Evolutionary conservation across 2,329 filamentous ascomycete species (phyloP).

Genomic region (Sporothrix protearum): DNA sequence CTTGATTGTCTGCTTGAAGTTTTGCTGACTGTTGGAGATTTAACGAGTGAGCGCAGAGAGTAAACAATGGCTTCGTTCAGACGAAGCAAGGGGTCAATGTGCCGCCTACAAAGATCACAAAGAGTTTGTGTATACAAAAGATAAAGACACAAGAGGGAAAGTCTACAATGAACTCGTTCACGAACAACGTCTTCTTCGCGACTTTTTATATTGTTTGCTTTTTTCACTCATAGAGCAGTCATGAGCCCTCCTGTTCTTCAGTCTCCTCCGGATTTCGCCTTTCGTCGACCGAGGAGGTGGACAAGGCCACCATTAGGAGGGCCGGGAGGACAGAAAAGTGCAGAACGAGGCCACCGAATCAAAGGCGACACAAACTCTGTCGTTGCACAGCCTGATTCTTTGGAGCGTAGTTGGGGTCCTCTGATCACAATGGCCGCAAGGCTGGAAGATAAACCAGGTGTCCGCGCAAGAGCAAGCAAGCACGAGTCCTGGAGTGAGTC

Average conservation of each 20-base stretch:
- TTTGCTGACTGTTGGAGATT: background rate
- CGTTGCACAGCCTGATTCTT: background rate
- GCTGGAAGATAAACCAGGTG: background rate
- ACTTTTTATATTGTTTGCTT: background rate
- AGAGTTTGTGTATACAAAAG: background rate
- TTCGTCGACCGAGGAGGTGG: background rate
- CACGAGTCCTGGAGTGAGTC: background rate
- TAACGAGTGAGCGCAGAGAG: background rate
- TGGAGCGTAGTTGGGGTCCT: background rate
- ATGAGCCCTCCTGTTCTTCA: background rate
- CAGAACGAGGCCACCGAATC: background rate
- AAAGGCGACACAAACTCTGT: slow-evolving; percentile 12
- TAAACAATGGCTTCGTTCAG: slow-evolving; percentile 2
- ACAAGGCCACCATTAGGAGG: background rate
- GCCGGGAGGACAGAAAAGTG: background rate
- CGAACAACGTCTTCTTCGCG: background rate
- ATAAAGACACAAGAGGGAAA: background rate
- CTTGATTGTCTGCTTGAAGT: background rate
- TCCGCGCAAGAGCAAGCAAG: background rate
- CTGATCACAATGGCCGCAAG: background rate
- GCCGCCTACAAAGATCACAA: background rate
- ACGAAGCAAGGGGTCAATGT: background rate
- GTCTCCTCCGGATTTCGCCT: background rate
- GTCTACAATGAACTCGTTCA: background rate
- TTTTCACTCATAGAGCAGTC: background rate